Percentiles rank a stretch among this genome's conserved stretches.
phyloP scores from a whole-genome alignment of 2,329 filamentous ascomycete species.

The Talaromyces sp. region DNA sequence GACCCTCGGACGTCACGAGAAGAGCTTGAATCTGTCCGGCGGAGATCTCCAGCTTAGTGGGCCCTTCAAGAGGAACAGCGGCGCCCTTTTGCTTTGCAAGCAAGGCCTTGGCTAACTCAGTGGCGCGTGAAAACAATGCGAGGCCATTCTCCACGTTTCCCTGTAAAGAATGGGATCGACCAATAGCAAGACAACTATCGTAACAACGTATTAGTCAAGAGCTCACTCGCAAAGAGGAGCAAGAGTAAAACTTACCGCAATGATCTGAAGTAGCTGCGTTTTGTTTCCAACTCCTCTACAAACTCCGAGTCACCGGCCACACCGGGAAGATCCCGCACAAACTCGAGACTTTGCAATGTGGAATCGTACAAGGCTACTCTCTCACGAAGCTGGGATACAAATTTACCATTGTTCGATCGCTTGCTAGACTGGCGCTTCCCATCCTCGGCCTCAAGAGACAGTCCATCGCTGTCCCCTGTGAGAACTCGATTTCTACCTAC shows the following conservation, averaged over 20 bases:
- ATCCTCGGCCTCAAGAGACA: conserved; percentile 46
- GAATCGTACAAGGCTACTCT: conserved; percentile 87
- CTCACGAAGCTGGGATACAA: conserved; percentile 76
- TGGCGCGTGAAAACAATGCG: conserved; percentile 73
- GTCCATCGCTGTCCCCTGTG: conserved; percentile 76
- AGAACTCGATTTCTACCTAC: conserved; percentile 88
- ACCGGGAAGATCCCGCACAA: conserved; percentile 82
- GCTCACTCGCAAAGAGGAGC: neutral
- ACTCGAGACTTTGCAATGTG: conserved; percentile 83
- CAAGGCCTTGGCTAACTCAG: conserved; percentile 56
- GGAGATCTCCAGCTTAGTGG: conserved; percentile 66
- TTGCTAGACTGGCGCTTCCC: conserved; percentile 37
- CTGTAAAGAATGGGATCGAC: conserved; percentile 74
- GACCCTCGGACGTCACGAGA: conserved; percentile 58
- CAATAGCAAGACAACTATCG: conserved; percentile 71
- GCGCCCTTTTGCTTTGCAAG: conserved; percentile 42
- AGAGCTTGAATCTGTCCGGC: conserved; percentile 56
- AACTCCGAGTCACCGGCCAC: conserved; percentile 79
- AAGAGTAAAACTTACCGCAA: conserved; percentile 62
- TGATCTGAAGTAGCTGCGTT: conserved; percentile 77
- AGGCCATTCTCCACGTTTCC: conserved; percentile 72
- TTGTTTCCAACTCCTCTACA: conserved; percentile 71
- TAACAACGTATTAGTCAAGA: neutral
- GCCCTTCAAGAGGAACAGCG: conserved; percentile 37
- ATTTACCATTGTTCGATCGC: conserved; percentile 67